Evolutionary conservation across 2,329 filamentous ascomycete genomes (phyloP).

Genomic region (Lecanoromycetidae sp.): DNA sequence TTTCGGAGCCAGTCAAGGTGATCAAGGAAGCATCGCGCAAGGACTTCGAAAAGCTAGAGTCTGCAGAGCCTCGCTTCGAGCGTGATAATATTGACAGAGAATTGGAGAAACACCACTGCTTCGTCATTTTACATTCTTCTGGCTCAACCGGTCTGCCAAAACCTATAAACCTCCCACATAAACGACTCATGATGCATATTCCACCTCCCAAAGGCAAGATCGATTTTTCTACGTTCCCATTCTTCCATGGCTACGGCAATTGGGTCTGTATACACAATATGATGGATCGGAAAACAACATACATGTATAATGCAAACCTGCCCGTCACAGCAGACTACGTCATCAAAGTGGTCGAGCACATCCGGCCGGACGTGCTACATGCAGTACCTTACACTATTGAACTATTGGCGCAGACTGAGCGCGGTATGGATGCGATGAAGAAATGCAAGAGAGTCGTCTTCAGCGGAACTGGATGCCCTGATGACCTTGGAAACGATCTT

Average conservation of each 20-base stretch:
- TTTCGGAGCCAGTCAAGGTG: background rate
- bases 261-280: constrained; percentile 20
- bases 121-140: constrained; percentile 37
- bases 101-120: constrained; percentile 24
- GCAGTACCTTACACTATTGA: constrained; percentile 33
- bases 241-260: constrained; percentile 12
- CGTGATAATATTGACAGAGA: constrained; percentile 18
- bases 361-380: constrained; percentile 31
- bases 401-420: constrained; percentile 28
- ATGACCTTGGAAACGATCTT: constrained; percentile 40
- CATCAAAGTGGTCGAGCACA: constrained; percentile 26
- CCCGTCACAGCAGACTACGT: constrained; percentile 30
- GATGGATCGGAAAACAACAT: constrained; percentile 32
- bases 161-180: constrained; percentile 4
- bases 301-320: constrained; percentile 31
- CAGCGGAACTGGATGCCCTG: constrained; percentile 28
- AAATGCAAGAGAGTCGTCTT: constrained; percentile 23
- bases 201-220: background rate
- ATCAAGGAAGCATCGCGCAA: background rate
- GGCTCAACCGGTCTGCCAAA: constrained; percentile 22
- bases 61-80: background rate
- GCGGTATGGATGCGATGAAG: constrained; percentile 28
- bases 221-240: constrained; percentile 10
- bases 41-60: constrained; percentile 3
- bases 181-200: constrained; percentile 3